phyloP scores from a whole-genome alignment of 495 filamentous ascomycete genomes.

The Penicillium canescens region DNA sequence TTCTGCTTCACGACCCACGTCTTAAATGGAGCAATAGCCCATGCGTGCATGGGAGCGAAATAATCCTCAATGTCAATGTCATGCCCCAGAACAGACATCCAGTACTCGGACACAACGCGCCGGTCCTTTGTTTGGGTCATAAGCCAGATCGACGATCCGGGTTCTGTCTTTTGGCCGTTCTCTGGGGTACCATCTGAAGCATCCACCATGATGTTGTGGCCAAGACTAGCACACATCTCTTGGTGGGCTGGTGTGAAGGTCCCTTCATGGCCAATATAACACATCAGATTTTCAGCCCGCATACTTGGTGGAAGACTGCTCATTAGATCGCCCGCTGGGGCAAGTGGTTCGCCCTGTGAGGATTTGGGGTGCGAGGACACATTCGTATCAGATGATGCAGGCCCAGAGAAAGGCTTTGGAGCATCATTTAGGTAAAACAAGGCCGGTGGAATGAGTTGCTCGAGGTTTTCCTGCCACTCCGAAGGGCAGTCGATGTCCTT shows the following conservation, averaged over 20 bases:
- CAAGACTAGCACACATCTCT: conserved; percentile 95
- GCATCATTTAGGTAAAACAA: conserved; percentile 88
- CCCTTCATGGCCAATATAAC: conserved; percentile 95
- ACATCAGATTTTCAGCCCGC: conserved; percentile 96
- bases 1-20: conserved; percentile 92
- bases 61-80: conserved; percentile 96
- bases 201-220: conserved; percentile 98
- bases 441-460: conserved; percentile 69
- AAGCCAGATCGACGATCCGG: conserved; percentile 93
- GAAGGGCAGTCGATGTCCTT: conserved; percentile 94
- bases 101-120: conserved; percentile 84
- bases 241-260: conserved; percentile 95
- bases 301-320: conserved; percentile 81
- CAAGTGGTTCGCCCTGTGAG: conserved; percentile 33
- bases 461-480: conserved; percentile 78
- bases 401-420: conserved; percentile 55
- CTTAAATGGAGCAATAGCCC: conserved; percentile 87
- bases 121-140: conserved; percentile 95
- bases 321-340: conserved; percentile 85
- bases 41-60: conserved; percentile 91
- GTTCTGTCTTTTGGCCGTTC: conserved; percentile 65
- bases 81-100: conserved; percentile 85
- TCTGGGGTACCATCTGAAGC: conserved; percentile 61
- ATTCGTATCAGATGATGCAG: conserved; percentile 13
- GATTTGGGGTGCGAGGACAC: conserved; percentile 1